phyloP scores from a whole-genome alignment of 371 early-diverging fungal genomes.

The Mucor irregularis region DNA sequence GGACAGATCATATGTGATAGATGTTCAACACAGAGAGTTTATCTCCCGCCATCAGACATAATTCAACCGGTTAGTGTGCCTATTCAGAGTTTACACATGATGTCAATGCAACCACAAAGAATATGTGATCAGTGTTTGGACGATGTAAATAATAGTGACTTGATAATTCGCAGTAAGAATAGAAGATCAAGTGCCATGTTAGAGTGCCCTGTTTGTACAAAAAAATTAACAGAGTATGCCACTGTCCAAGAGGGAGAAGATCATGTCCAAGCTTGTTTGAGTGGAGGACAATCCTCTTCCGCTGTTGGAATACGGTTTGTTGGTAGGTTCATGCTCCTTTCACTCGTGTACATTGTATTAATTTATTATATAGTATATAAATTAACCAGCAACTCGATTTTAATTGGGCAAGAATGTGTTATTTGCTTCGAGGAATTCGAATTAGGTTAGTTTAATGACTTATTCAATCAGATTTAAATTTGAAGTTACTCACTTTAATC shows the following conservation, averaged over 20 bases:
- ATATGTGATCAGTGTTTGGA: conserved; percentile 20
- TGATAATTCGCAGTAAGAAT: background rate
- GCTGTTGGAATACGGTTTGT: conserved; percentile 65
- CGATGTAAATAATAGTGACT: background rate
- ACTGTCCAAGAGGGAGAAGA: conserved; percentile 68
- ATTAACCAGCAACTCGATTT: conserved; percentile 55
- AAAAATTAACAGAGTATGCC: conserved; percentile 37
- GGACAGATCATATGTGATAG: conserved; percentile 29
- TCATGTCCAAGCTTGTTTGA: conserved; percentile 78
- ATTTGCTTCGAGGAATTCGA: conserved; percentile 92
- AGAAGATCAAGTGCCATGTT: conserved; percentile 38
- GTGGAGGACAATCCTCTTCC: conserved; percentile 26
- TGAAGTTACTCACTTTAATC: too few relatives aligned
- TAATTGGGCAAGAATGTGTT: conserved; percentile 80
- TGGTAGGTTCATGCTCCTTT: conserved; percentile 40
- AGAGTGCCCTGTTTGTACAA: conserved; percentile 83
- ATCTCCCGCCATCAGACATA: conserved; percentile 2
- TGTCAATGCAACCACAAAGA: conserved; percentile 8
- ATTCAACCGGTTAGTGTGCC: conserved; percentile 1
- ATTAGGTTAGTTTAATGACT: conserved; percentile 46
- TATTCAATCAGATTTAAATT: too few relatives aligned
- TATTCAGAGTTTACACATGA: background rate
- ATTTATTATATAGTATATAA: conserved; percentile 47
- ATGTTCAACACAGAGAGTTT: conserved; percentile 7
- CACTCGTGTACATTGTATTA: background rate